Percentiles rank a stretch among this genome's conserved stretches.
phyloP scores from a whole-genome alignment of 2,329 filamentous ascomycete species.

The Claviceps purpurea region DNA sequence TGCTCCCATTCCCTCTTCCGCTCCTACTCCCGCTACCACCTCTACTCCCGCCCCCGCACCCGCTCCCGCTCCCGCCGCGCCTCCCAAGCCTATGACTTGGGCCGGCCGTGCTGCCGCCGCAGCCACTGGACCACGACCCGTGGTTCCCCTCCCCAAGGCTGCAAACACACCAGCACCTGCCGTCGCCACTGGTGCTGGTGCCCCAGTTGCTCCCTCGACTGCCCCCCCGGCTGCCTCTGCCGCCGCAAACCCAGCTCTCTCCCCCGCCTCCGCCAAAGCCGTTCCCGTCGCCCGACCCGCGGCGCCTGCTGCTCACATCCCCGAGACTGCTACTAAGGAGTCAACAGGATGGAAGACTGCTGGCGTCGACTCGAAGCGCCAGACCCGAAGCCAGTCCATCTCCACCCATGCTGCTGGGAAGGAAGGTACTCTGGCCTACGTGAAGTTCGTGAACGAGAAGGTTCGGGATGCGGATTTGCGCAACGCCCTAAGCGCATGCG shows the following conservation, averaged over 20 bases:
- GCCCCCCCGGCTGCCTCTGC: conserved; percentile 23
- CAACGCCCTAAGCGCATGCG: conserved; percentile 56
- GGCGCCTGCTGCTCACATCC: conserved; percentile 23
- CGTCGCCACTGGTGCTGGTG: conserved; percentile 27
- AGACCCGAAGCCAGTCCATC: conserved; percentile 58
- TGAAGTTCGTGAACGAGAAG: conserved; percentile 90
- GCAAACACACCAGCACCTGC: conserved; percentile 35
- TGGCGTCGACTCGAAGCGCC: conserved; percentile 70
- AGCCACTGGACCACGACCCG: conserved; percentile 39
- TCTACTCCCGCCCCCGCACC: conserved; percentile 14
- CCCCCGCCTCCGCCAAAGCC: conserved; percentile 16
- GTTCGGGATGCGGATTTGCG: conserved; percentile 63
- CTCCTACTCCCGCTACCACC: conserved; percentile 31
- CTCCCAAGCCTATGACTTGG: conserved; percentile 58
- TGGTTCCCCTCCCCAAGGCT: conserved; percentile 44
- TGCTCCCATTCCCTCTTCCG: conserved; percentile 13
- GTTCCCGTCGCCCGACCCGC: conserved; percentile 15
- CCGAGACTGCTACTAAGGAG: conserved; percentile 37
- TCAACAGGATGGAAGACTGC: conserved; percentile 67
- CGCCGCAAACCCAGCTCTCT: conserved; percentile 7
- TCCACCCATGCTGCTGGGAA: conserved; percentile 49
- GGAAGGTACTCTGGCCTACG: conserved; percentile 71
- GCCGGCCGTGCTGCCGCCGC: conserved; percentile 55
- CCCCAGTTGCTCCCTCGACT: conserved; percentile 23
- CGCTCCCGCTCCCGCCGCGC: conserved; percentile 27